Evolutionary conservation across 2,329 filamentous ascomycete species (phyloP).

Genomic region (Amauroascus verrucosus): DNA sequence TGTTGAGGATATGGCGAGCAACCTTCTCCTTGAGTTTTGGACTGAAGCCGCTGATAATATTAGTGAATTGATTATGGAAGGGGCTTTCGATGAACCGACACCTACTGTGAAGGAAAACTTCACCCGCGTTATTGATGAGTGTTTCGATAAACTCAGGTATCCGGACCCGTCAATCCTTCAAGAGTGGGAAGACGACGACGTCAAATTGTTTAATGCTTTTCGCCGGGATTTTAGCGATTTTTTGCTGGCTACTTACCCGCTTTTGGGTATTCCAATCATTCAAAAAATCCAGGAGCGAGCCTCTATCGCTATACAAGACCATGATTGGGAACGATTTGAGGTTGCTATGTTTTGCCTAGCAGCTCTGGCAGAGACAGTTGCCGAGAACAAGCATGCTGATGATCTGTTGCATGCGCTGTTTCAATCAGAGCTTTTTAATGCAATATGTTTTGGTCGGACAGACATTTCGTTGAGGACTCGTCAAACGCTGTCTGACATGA

Average conservation of each 20-base stretch:
- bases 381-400: slow-evolving; percentile 36
- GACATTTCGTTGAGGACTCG: slow-evolving; percentile 31
- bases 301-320: slow-evolving; percentile 23
- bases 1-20: slow-evolving; percentile 32
- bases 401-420: slow-evolving; percentile 34
- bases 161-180: slow-evolving; percentile 26
- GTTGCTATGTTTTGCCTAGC: slow-evolving; percentile 36
- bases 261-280: slow-evolving; percentile 35
- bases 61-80: slow-evolving; percentile 25
- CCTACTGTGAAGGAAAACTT: slow-evolving; percentile 30
- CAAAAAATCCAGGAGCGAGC: slow-evolving; percentile 34
- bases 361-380: slow-evolving; percentile 37
- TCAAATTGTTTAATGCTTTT: slow-evolving; percentile 35
- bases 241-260: slow-evolving; percentile 34
- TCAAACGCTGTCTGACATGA: slow-evolving; percentile 35
- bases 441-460: slow-evolving; percentile 25
- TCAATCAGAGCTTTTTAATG: slow-evolving; percentile 28
- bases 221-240: slow-evolving; percentile 39
- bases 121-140: slow-evolving; percentile 32
- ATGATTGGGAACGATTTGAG: slow-evolving; percentile 37
- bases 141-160: slow-evolving; percentile 36
- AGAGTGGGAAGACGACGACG: slow-evolving; percentile 36
- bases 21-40: slow-evolving; percentile 35
- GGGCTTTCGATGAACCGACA: slow-evolving; percentile 22
- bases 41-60: slow-evolving; percentile 33